These are phyloP conservation scores for Testicularia cyperi DNA, from an alignment of 1,284 basidiomycete genomes.

Conservation along the genomic window DNA sequence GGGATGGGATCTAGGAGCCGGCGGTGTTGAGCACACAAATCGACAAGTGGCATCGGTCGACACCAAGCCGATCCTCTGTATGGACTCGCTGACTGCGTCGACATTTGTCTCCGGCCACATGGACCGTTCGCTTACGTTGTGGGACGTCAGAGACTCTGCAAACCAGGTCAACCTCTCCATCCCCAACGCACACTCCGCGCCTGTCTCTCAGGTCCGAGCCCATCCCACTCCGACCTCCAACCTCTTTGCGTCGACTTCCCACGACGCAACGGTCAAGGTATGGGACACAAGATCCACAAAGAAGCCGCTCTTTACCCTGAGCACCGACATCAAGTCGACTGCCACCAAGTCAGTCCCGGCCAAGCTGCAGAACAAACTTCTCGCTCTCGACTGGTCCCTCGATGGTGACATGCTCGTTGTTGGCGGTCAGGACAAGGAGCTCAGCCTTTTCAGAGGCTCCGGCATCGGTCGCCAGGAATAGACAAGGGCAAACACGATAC, in stretches of 20 bases:
- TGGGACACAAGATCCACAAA: conserved; percentile 51
- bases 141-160: conserved; percentile 38
- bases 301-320: conserved; percentile 53
- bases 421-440: conserved; percentile 51
- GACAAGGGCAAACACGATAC: too few species aligned
- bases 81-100: conserved; percentile 32
- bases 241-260: conserved; percentile 41
- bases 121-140: conserved; percentile 51
- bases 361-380: conserved; percentile 19
- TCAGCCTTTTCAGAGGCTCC: conserved; percentile 38
- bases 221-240: conserved; percentile 42
- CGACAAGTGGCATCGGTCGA: conserved; percentile 10
- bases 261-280: conserved; percentile 45
- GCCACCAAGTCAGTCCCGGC: too few species aligned
- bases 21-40: conserved; percentile 18
- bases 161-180: conserved; percentile 10
- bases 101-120: conserved; percentile 41
- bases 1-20: conserved; percentile 47
- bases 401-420: conserved; percentile 51
- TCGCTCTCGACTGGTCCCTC: conserved; percentile 49
- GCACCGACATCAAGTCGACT: too few species aligned
- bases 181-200: conserved; percentile 40
- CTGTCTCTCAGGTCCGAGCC: conserved; percentile 30
- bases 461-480: too few species aligned
- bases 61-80: conserved; percentile 21